These are phyloP conservation scores for Floccularia luteovirens DNA, from an alignment of 768 basidiomycete genomes.

Conservation along the genomic window DNA sequence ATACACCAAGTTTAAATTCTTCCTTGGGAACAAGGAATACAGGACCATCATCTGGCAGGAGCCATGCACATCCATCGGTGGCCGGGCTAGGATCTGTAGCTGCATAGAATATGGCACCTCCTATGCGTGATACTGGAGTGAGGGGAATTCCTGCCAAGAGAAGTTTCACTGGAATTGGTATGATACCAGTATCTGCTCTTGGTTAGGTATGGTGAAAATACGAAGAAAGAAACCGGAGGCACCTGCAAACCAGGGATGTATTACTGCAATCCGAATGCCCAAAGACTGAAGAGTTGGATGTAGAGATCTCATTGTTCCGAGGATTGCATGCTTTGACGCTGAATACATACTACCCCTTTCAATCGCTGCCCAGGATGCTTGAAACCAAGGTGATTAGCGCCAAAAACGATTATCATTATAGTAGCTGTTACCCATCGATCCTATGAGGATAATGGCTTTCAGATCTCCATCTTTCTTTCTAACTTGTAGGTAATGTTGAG, in stretches of 20 bases:
- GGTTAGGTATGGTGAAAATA: background rate
- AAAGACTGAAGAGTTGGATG: conserved; percentile 22
- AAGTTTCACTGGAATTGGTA: conserved; percentile 28
- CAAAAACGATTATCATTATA: background rate
- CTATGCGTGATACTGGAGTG: conserved; percentile 37
- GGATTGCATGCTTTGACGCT: conserved; percentile 46
- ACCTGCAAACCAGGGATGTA: conserved; percentile 53
- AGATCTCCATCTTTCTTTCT: conserved; percentile 27
- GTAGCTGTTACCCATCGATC: conserved; percentile 38
- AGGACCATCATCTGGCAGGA: conserved; percentile 42
- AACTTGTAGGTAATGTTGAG: conserved; percentile 38
- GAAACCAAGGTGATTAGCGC: background rate
- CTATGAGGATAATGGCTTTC: conserved; percentile 44
- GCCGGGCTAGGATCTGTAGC: conserved; percentile 35
- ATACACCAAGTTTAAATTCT: conserved; percentile 42
- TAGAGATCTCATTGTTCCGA: conserved; percentile 46
- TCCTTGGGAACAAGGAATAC: conserved; percentile 38
- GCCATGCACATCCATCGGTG: conserved; percentile 38
- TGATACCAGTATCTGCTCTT: conserved; percentile 35
- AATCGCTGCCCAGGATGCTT: conserved; percentile 44
- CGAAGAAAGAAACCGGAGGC: conserved; percentile 4
- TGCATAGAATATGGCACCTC: conserved; percentile 43
- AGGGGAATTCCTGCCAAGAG: conserved; percentile 41
- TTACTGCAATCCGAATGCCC: conserved; percentile 34
- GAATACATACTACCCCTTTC: conserved; percentile 37